phyloP scores from a whole-genome alignment of 2,329 filamentous ascomycete genomes.

The Colletotrichum costaricense region DNA sequence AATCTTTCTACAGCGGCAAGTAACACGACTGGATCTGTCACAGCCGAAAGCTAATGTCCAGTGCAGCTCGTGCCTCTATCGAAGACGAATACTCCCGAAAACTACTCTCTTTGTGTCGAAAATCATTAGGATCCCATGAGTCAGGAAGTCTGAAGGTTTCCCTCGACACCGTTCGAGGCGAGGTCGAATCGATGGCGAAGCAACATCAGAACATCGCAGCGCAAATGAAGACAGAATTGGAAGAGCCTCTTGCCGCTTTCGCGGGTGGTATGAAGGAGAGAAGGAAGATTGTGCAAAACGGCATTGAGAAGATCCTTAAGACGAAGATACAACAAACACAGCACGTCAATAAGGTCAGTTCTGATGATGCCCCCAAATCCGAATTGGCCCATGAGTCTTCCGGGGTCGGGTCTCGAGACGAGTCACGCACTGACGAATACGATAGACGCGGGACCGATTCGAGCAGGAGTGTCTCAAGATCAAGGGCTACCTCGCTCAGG shows the following conservation, averaged over 20 bases:
- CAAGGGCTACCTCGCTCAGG: constrained; percentile 97
- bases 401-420: background rate
- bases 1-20: constrained; percentile 86
- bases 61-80: constrained; percentile 84
- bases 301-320: constrained; percentile 94
- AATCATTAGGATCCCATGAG: constrained; percentile 90
- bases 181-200: constrained; percentile 94
- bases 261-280: constrained; percentile 96
- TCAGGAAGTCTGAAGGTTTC: constrained; percentile 85
- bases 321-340: constrained; percentile 92
- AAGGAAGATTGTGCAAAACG: constrained; percentile 93
- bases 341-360: constrained; percentile 85
- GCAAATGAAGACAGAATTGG: constrained; percentile 96
- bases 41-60: constrained; percentile 2
- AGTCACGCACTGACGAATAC: constrained; percentile 24
- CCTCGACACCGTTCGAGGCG: constrained; percentile 86
- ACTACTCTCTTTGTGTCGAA: constrained; percentile 85
- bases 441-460: constrained; percentile 87
- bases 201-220: constrained; percentile 89
- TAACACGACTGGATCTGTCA: constrained; percentile 12
- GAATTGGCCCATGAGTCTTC: background rate
- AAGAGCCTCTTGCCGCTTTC: constrained; percentile 93
- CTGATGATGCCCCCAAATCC: background rate
- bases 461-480: constrained; percentile 99
- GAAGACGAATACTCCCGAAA: constrained; percentile 98